Evolutionary conservation across 140 eudicot species (phyloP).

Genomic region (Flaveria floridana): DNA sequence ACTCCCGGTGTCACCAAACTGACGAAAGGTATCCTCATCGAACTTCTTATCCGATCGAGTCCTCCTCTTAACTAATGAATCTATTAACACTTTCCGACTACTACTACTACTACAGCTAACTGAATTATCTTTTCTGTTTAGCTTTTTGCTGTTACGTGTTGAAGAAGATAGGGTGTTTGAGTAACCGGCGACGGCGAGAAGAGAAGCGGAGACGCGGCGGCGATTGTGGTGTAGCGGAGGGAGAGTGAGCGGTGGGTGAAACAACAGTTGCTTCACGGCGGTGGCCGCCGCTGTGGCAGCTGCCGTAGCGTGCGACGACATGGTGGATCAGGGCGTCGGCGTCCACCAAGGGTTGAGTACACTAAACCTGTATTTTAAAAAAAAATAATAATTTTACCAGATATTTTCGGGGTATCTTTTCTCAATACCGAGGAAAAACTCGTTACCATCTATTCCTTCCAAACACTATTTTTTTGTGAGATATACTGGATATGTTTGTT

Average conservation of each 20-base stretch:
- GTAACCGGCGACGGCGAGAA: constrained; percentile 26
- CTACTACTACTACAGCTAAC: constrained; percentile 11
- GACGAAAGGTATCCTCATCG: constrained; percentile 63
- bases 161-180: constrained; percentile 41
- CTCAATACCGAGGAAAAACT: no score
- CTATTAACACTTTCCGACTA: constrained; percentile 36
- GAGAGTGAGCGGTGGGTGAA: constrained; percentile 21
- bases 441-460: no score
- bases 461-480: no score
- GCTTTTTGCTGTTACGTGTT: constrained; percentile 36
- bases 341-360: no score
- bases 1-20: constrained; percentile 50
- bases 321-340: constrained; percentile 4
- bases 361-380: not conserved
- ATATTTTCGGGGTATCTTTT: no score
- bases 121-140: constrained; percentile 31
- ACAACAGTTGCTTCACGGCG: constrained; percentile 39
- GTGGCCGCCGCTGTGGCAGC: constrained; percentile 30
- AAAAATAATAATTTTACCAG: no score
- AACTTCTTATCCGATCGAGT: constrained; percentile 82
- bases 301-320: constrained; percentile 23
- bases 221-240: constrained; percentile 7
- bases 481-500: no score
- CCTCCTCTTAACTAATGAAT: constrained; percentile 58
- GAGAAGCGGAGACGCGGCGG: constrained; percentile 29